A percentile compares a stretch with the other conserved stretches of the same genome.
phyloP scores from a whole-genome alignment of 2,329 filamentous ascomycete species.

The Monilinia aucupariae region DNA sequence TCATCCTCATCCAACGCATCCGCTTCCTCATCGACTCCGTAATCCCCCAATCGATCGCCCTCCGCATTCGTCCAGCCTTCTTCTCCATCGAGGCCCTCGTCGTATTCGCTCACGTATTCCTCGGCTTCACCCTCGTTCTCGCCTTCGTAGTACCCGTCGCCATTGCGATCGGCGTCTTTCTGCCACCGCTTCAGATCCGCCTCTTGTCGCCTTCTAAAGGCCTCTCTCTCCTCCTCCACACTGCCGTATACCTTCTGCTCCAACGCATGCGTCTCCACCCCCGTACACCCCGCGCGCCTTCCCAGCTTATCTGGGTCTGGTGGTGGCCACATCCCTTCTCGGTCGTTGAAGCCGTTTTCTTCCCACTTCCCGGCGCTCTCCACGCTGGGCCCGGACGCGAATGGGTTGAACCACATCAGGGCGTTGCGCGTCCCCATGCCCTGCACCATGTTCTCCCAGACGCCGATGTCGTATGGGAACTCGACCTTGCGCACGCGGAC shows the following conservation, averaged over 20 bases:
- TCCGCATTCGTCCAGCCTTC: conserved; percentile 69
- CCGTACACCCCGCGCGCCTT: conserved; percentile 14
- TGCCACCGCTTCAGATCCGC: conserved; percentile 42
- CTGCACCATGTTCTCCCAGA: conserved; percentile 68
- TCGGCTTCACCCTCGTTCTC: conserved; percentile 25
- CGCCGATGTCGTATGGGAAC: conserved; percentile 75
- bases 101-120: conserved; percentile 33
- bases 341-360: conserved; percentile 72
- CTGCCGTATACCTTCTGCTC: conserved; percentile 25
- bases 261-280: conserved; percentile 10
- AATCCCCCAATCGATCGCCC: conserved; percentile 68
- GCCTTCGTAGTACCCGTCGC: conserved; percentile 19
- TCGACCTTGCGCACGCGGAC: conserved; percentile 59
- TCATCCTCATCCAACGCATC: conserved; percentile 57
- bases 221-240: conserved; percentile 40
- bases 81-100: conserved; percentile 42
- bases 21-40: conserved; percentile 71
- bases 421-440: conserved; percentile 67
- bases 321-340: conserved; percentile 56
- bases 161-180: conserved; percentile 7
- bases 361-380: conserved; percentile 50
- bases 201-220: conserved; percentile 47
- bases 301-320: conserved; percentile 55
- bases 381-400: conserved; percentile 47
- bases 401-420: conserved; percentile 64